Evolutionary conservation across 192 early-diverging fungal species (phyloP).

Genomic region (Podochytrium sp.): DNA sequence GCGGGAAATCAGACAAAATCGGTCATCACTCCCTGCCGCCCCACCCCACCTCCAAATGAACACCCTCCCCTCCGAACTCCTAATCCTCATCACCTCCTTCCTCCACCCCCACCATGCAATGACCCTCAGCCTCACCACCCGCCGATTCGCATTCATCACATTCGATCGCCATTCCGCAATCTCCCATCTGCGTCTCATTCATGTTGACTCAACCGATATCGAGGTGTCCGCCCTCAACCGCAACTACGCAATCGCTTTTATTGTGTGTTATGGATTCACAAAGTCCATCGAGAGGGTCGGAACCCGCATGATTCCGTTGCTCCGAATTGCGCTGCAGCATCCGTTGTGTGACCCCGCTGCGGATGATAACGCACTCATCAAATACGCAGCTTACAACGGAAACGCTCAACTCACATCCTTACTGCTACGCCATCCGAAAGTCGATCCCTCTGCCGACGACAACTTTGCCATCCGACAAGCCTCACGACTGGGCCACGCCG

Average conservation of each 20-base stretch:
- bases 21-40: too few relatives aligned
- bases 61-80: background rate
- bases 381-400: background rate
- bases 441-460: constrained; percentile 6
- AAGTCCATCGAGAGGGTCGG: background rate
- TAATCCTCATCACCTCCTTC: background rate
- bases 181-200: background rate
- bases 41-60: background rate
- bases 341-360: background rate
- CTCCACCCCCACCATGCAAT: constrained; percentile 18
- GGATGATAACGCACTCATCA: background rate
- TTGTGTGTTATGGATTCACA: constrained; percentile 17
- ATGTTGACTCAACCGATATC: background rate
- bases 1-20: too few relatives aligned
- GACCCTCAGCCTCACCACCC: background rate
- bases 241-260: background rate
- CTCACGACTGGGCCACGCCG: background rate
- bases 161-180: background rate
- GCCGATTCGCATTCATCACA: constrained; percentile 2
- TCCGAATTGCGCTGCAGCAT: background rate
- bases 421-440: background rate
- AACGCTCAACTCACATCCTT: background rate
- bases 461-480: constrained; percentile 2
- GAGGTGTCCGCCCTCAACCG: constrained; percentile 4
- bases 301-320: background rate